A percentile compares a stretch with the other conserved stretches of the same genome.
phyloP scores from a whole-genome alignment of 2,329 filamentous ascomycete genomes.

The Hyphodiscus sp. region DNA sequence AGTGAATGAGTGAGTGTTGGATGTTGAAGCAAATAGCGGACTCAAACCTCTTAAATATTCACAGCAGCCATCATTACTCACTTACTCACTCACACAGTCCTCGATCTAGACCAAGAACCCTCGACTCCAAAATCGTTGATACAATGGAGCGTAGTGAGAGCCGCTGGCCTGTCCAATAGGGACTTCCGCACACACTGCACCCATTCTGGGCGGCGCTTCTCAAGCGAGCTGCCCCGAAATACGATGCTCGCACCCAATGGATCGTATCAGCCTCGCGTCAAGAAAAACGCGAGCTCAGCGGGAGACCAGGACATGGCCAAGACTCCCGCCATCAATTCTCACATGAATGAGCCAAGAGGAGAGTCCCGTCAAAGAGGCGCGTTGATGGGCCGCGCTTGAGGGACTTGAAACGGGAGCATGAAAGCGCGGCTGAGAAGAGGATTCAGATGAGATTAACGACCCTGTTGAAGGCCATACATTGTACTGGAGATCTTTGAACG shows the following conservation, averaged over 20 bases:
- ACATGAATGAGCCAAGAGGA: background rate
- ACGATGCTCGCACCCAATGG: conserved; percentile 15
- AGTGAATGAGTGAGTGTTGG: conserved; percentile 20
- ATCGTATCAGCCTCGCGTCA: conserved; percentile 15
- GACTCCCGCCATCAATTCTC: background rate
- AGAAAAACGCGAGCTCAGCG: conserved; percentile 18
- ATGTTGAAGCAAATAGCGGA: conserved; percentile 22
- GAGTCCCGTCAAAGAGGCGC: conserved; percentile 19
- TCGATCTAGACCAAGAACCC: background rate
- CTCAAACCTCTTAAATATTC: conserved; percentile 26
- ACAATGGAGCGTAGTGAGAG: conserved; percentile 25
- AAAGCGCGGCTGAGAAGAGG: conserved; percentile 8
- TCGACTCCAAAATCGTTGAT: conserved; percentile 30
- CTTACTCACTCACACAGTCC: no score
- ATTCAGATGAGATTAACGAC: background rate
- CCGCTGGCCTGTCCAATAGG: conserved; percentile 29
- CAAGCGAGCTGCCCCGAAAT: conserved; percentile 13
- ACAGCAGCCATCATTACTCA: conserved; percentile 4
- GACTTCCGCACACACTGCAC: conserved; percentile 9
- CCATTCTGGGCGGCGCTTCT: conserved; percentile 21
- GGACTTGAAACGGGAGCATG: conserved; percentile 15
- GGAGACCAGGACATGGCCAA: conserved; percentile 14
- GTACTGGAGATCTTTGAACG: conserved; percentile 3
- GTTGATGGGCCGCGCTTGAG: conserved; percentile 14
- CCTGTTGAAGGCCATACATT: conserved; percentile 6